These are phyloP conservation scores for Paramecium biaurelia DNA, from an alignment of 73 alveolate genomes.

Conservation along the genomic window DNA sequence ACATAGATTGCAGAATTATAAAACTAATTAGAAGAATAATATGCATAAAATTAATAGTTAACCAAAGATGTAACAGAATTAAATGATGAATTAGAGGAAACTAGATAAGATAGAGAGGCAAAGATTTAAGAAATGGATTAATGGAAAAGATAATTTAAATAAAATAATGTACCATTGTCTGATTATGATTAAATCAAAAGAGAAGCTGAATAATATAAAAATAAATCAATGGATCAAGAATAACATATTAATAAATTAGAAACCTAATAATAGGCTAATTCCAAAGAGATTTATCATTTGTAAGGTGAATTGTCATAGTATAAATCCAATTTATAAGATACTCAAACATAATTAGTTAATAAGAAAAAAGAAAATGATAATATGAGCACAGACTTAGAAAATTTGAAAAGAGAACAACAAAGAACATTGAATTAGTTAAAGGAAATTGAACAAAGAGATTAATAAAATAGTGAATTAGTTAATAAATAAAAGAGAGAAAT, in stretches of 20 bases:
- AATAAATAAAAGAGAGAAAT: constrained; percentile 17
- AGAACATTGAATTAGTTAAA: neutral
- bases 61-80: neutral
- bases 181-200: neutral
- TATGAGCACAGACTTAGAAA: neutral
- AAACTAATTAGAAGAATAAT: neutral
- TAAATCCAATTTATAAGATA: neutral
- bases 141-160: constrained; percentile 39
- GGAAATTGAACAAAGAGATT: neutral
- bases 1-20: neutral
- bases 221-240: neutral
- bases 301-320: neutral
- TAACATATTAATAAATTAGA: neutral
- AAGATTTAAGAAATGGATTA: constrained; percentile 6
- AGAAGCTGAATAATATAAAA: constrained; percentile 6
- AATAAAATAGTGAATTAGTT: neutral
- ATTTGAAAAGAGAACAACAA: neutral
- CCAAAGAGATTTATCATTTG: neutral
- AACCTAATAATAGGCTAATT: neutral
- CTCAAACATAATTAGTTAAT: neutral
- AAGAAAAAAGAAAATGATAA: constrained; percentile 34
- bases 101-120: constrained; percentile 20
- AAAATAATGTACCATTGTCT: neutral
- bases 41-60: neutral
- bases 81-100: constrained; percentile 40